These are phyloP conservation scores for Cymbidium sinense DNA, from an alignment of 106 monocot genomes.

Conservation along the genomic window DNA sequence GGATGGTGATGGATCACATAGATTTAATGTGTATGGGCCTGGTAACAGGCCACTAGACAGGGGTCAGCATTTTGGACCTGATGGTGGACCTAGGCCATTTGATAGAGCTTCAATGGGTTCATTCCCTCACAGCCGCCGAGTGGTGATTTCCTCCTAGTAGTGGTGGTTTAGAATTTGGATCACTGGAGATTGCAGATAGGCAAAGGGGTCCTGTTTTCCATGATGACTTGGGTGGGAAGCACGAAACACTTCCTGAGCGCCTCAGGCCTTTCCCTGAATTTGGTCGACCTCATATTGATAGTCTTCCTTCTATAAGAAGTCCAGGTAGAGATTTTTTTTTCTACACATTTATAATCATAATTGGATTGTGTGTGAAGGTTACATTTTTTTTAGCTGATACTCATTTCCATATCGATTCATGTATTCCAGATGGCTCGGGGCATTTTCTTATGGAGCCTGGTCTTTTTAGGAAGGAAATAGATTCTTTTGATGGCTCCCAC, in stretches of 20 bases:
- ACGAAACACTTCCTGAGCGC: slow-evolving; percentile 25
- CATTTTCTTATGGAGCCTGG: neutral
- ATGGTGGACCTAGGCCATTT: slow-evolving; percentile 27
- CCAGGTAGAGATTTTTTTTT: slow-evolving; percentile 10
- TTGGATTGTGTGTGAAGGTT: neutral
- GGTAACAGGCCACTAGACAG: slow-evolving; percentile 35
- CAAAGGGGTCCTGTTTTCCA: slow-evolving; percentile 18
- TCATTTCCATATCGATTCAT: neutral
- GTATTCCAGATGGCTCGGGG: slow-evolving; percentile 2
- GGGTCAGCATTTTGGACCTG: slow-evolving; percentile 9
- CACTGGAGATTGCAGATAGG: slow-evolving; percentile 22
- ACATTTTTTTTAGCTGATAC: neutral
- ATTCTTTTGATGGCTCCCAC: slow-evolving; percentile 5
- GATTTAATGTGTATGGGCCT: slow-evolving; percentile 36
- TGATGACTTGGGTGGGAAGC: slow-evolving; percentile 35
- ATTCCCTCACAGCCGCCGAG: slow-evolving; percentile 16
- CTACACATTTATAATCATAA: neutral
- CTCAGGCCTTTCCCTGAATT: slow-evolving; percentile 31
- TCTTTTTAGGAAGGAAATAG: slow-evolving; percentile 8
- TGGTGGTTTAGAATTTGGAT: slow-evolving; percentile 15
- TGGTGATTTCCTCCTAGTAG: slow-evolving; percentile 17
- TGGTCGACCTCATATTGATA: slow-evolving; percentile 33
- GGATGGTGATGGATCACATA: slow-evolving; percentile 35
- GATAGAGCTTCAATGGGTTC: slow-evolving; percentile 12
- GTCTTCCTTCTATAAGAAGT: slow-evolving; percentile 32